These are phyloP conservation scores for Eragrostis tef DNA, from an alignment of 202 grass and related monocot genomes.

Conservation along the genomic window DNA sequence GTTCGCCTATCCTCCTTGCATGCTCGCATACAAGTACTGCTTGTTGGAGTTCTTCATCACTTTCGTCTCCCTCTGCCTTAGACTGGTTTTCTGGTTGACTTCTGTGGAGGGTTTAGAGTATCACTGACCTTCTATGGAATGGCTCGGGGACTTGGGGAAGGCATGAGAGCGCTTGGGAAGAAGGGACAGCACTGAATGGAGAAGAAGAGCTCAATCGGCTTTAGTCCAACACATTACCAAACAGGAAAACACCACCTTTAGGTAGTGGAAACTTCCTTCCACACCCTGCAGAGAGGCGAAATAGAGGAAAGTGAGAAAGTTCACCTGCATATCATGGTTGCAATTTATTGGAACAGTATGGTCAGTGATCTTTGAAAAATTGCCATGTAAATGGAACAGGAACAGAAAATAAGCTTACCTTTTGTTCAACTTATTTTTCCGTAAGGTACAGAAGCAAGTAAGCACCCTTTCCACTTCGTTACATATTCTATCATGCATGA, in stretches of 20 bases:
- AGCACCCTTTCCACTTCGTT: neutral
- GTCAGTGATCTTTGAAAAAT: neutral
- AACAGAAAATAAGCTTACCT: neutral
- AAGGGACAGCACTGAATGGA: neutral
- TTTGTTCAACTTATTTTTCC: neutral
- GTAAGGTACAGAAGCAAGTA: neutral
- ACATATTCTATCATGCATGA: constrained; percentile 11
- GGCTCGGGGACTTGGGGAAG: neutral
- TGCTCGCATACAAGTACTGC: neutral
- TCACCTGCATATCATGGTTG: constrained; percentile 1
- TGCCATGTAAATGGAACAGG: neutral
- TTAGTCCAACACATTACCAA: neutral
- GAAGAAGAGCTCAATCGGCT: neutral
- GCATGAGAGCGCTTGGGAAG: neutral
- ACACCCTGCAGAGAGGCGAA: constrained; percentile 14
- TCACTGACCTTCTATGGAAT: constrained; percentile 21
- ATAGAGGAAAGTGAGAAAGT: constrained; percentile 11
- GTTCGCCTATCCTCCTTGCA: neutral
- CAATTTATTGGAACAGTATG: constrained; percentile 14
- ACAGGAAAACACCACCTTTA: neutral
- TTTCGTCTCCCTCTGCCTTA: neutral
- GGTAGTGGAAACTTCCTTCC: neutral
- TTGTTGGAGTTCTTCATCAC: constrained; percentile 18
- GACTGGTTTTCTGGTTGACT: constrained; percentile 10
- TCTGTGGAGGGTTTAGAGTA: constrained; percentile 3